Evolutionary conservation across 257 asterid species (phyloP).

Genomic region (Striga asiatica): DNA sequence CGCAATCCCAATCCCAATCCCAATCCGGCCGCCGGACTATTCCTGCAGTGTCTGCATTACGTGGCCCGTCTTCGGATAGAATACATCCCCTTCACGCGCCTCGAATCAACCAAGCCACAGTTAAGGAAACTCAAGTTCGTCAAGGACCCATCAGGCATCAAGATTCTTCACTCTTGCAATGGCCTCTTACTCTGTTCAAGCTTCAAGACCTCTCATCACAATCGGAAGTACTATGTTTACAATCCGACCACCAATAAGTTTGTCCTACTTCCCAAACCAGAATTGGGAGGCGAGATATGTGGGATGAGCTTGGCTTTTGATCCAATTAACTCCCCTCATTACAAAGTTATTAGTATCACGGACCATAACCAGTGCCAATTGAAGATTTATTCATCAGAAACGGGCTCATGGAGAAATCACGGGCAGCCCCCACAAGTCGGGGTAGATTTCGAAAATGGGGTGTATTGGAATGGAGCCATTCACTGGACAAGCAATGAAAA

Average conservation of each 20-base stretch:
- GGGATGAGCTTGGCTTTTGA: constrained; percentile 30
- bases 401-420: constrained; percentile 22
- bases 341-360: constrained; percentile 20
- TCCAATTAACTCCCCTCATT: constrained; percentile 29
- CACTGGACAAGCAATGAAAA: constrained; percentile 11
- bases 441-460: constrained; percentile 10
- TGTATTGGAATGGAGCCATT: constrained; percentile 22
- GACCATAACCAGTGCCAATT: neutral
- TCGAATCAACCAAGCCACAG: neutral
- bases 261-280: neutral
- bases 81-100: constrained; percentile 8
- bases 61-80: neutral
- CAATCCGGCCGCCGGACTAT: constrained; percentile 12
- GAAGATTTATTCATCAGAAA: constrained; percentile 26
- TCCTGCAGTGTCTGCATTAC: neutral
- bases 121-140: neutral
- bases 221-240: constrained; percentile 15
- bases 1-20: constrained; percentile 13
- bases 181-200: constrained; percentile 23
- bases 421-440: neutral
- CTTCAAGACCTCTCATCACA: neutral
- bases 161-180: constrained; percentile 28
- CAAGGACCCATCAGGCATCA: neutral
- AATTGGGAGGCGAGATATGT: neutral
- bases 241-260: constrained; percentile 18